Conservation (phyloP, 371 early-diverging fungal genomes). For the Mucor plumbeus region DNA sequence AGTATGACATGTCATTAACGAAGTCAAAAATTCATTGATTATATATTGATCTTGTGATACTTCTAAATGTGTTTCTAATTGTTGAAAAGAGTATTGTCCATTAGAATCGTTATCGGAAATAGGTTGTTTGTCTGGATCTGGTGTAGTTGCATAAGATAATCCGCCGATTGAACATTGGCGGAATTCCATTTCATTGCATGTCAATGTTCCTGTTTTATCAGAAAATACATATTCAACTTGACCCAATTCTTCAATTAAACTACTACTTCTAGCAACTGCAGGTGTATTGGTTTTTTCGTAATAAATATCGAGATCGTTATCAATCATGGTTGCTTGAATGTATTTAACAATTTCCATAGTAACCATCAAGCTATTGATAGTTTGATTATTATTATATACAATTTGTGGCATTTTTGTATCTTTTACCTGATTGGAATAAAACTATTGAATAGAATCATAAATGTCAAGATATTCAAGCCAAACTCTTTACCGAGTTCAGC, state of each 20-base stretch:
- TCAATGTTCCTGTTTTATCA: constrained; percentile 96
- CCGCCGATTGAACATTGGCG: constrained; percentile 85
- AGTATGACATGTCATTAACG: constrained; percentile 95
- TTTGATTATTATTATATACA: background rate
- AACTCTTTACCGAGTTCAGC: constrained; percentile 51
- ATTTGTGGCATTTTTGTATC: background rate
- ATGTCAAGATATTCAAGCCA: constrained; percentile 80
- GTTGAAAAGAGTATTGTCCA: constrained; percentile 67
- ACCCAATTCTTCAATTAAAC: constrained; percentile 94
- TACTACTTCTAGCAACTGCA: constrained; percentile 88
- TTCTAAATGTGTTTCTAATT: constrained; percentile 62
- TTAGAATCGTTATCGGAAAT: constrained; percentile 30
- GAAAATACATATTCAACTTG: constrained; percentile 87
- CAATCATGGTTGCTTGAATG: constrained; percentile 80
- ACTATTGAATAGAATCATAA: constrained; percentile 89
- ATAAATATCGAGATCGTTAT: constrained; percentile 85
- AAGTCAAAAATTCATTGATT: constrained; percentile 74
- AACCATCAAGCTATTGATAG: constrained; percentile 71
- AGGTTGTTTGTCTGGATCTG: constrained; percentile 66
- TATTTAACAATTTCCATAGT: constrained; percentile 93
- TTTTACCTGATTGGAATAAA: constrained; percentile 84
- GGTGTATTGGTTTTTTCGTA: constrained; percentile 84
- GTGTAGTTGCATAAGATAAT: constrained; percentile 67
- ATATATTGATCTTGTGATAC: constrained; percentile 54
- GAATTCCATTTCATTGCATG: constrained; percentile 96